Evolutionary conservation across 257 asterid species (phyloP).

Genomic region (Hygrophila difformis): DNA sequence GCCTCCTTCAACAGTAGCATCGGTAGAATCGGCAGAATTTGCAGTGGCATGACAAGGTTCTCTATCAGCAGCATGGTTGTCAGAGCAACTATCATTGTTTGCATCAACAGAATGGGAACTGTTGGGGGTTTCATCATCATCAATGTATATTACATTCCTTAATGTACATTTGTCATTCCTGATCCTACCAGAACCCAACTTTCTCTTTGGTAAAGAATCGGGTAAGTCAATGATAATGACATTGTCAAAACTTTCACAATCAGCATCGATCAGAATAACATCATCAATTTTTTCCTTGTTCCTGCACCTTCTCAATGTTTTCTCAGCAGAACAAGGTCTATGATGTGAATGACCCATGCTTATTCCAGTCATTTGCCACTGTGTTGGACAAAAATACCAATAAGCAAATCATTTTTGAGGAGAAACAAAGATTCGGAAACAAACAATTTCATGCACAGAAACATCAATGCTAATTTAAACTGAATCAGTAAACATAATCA

Average conservation of each 20-base stretch:
- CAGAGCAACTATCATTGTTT: conserved; percentile 16
- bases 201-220: conserved; percentile 33
- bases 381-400: not conserved
- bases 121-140: conserved; percentile 58
- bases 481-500: not conserved
- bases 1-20: conserved; percentile 34
- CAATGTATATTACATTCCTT: conserved; percentile 52
- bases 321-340: conserved; percentile 34
- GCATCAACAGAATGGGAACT: conserved; percentile 17
- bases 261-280: conserved; percentile 57
- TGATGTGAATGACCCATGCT: conserved; percentile 34
- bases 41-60: conserved; percentile 19
- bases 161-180: conserved; percentile 18
- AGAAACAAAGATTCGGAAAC: no score
- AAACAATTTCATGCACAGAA: no score
- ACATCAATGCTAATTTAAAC: not conserved
- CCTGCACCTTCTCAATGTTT: conserved; percentile 40
- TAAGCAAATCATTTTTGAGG: no score
- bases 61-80: conserved; percentile 39
- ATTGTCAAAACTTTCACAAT: conserved; percentile 33
- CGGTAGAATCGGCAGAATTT: conserved; percentile 18
- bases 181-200: conserved; percentile 18
- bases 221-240: conserved; percentile 58
- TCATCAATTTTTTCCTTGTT: conserved; percentile 28
- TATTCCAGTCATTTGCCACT: conserved; percentile 47